Conservation (phyloP, 441 rosid species). For the Erysimum pusillum region DNA sequence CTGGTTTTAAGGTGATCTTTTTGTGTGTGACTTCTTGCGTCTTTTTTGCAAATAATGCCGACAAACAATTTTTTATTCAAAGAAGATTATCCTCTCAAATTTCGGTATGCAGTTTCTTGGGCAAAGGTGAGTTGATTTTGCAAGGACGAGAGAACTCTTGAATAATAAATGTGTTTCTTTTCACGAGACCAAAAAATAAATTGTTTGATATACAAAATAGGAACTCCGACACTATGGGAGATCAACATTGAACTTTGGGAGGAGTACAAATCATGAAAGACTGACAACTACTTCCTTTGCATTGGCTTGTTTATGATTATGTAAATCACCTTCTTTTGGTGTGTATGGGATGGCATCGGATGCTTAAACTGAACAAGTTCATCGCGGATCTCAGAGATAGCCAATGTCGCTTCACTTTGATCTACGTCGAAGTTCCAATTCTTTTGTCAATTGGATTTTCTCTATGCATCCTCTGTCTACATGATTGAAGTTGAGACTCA, state of each 20-base stretch:
- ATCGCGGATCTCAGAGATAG: slow-evolving; percentile 19
- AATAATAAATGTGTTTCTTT: background rate
- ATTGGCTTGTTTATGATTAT: slow-evolving; percentile 28
- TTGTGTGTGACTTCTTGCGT: background rate
- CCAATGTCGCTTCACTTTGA: slow-evolving; percentile 29
- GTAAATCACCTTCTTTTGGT: slow-evolving; percentile 26
- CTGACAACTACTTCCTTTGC: slow-evolving; percentile 26
- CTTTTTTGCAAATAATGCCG: background rate
- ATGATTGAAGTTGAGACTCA: slow-evolving; percentile 25
- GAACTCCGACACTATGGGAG: slow-evolving; percentile 25
- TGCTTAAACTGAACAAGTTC: slow-evolving; percentile 30
- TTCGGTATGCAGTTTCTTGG: slow-evolving; percentile 1
- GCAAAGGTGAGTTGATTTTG: slow-evolving; percentile 32
- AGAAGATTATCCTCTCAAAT: background rate
- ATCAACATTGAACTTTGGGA: slow-evolving; percentile 24
- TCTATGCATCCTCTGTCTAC: slow-evolving; percentile 39
- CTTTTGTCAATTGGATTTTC: slow-evolving; percentile 37
- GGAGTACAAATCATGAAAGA: slow-evolving; percentile 44
- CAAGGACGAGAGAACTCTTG: background rate
- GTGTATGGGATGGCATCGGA: slow-evolving; percentile 20
- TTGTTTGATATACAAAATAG: slow-evolving; percentile 24
- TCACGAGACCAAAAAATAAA: background rate
- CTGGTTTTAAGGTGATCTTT: background rate
- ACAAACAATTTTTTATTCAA: background rate
- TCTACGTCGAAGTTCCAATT: slow-evolving; percentile 38